phyloP scores from a whole-genome alignment of 176 grass and related monocot genomes.

The Dactylis glomerata region DNA sequence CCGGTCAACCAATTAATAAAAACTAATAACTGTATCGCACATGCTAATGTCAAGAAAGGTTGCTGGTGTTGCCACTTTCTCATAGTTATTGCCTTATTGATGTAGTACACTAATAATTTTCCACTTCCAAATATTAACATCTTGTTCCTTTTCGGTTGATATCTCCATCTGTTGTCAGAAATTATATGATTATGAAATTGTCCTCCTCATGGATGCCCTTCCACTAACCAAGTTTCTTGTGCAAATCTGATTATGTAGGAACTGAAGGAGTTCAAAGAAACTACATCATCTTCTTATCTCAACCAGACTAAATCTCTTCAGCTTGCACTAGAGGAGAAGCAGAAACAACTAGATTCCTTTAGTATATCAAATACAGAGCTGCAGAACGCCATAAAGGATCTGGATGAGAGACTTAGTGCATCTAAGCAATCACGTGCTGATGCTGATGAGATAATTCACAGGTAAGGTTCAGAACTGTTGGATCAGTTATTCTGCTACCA shows the following conservation, averaged over 20 bases:
- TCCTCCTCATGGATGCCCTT: not conserved
- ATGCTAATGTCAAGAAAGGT: conserved; percentile 14
- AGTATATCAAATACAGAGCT: conserved; percentile 56
- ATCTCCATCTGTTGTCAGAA: not conserved
- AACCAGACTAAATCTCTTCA: conserved; percentile 76
- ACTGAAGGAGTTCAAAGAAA: conserved; percentile 77
- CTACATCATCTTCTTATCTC: conserved; percentile 51
- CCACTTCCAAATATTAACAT: not conserved
- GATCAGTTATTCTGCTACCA: not conserved
- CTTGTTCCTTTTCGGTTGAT: not conserved
- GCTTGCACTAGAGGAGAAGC: conserved; percentile 57
- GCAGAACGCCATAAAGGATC: conserved; percentile 68
- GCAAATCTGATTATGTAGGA: conserved; percentile 66
- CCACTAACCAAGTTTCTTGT: conserved; percentile 4
- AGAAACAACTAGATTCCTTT: conserved; percentile 63
- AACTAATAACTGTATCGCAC: not conserved
- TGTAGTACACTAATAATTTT: not conserved
- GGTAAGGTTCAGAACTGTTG: conserved; percentile 37
- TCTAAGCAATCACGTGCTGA: conserved; percentile 81
- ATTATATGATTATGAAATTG: conserved; percentile 3
- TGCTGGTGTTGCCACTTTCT: conserved; percentile 5
- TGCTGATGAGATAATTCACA: conserved; percentile 90
- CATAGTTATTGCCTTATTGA: not conserved
- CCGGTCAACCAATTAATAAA: not conserved
- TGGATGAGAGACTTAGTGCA: conserved; percentile 77